Evolutionary conservation across 352 stramenopile genomes (phyloP).

Genomic region (Pythium sp.): DNA sequence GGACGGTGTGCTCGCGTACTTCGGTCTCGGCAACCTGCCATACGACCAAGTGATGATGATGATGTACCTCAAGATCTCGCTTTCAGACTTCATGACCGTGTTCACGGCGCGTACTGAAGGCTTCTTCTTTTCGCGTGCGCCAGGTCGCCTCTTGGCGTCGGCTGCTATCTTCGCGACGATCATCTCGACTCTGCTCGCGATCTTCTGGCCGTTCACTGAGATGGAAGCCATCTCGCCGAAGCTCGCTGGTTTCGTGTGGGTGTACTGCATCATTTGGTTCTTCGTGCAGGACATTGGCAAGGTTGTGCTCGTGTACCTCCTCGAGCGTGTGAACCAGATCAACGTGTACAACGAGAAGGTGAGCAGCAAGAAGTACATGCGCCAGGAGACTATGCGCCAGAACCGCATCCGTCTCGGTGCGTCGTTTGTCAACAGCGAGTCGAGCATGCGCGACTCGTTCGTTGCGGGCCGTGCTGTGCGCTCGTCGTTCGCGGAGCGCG

Average conservation of each 20-base stretch:
- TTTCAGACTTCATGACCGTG: conserved; percentile 93
- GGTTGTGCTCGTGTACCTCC: conserved; percentile 56
- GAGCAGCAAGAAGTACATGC: conserved; percentile 57
- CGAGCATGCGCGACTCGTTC: conserved; percentile 75
- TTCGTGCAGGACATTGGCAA: conserved; percentile 85
- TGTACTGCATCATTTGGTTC: conserved; percentile 88
- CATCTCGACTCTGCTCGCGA: conserved; percentile 77
- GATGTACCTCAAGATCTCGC: conserved; percentile 94
- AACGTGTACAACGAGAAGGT: conserved; percentile 61
- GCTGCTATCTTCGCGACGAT: conserved; percentile 76
- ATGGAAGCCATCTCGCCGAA: conserved; percentile 77
- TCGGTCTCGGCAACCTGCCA: conserved; percentile 61
- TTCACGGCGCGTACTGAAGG: conserved; percentile 84
- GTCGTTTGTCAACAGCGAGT: conserved; percentile 57
- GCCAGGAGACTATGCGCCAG: conserved; percentile 63
- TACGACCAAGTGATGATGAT: conserved; percentile 91
- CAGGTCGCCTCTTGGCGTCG: conserved; percentile 65
- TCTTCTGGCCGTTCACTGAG: conserved; percentile 82
- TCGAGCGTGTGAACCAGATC: conserved; percentile 54
- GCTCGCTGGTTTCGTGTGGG: conserved; percentile 82
- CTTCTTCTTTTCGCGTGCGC: conserved; percentile 80
- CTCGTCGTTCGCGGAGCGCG: conserved; percentile 50
- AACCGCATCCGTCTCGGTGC: conserved; percentile 80
- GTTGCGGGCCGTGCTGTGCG: conserved; percentile 68
- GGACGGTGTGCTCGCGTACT: conserved; percentile 52